phyloP scores from a whole-genome alignment of 306 rosid species.

The Lagenaria siceraria region DNA sequence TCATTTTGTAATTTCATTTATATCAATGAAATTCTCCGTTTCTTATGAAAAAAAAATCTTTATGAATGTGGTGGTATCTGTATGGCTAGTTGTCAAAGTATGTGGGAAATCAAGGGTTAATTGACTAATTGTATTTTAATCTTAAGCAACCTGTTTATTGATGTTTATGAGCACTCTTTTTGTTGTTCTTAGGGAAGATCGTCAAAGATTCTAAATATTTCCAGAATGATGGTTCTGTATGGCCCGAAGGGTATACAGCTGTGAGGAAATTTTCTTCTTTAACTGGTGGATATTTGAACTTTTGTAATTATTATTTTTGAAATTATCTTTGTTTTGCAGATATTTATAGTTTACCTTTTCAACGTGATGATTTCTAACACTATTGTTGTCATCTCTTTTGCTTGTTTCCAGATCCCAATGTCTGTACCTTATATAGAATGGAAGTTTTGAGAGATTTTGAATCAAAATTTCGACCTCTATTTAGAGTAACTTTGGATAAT shows the following conservation, averaged over 20 bases:
- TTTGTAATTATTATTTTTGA: background rate
- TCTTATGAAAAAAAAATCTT: too few species aligned
- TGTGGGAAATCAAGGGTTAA: background rate
- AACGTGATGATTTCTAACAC: background rate
- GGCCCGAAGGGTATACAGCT: conserved; percentile 97
- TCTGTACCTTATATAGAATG: conserved; percentile 54
- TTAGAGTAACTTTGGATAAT: conserved; percentile 65
- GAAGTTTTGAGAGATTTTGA: conserved; percentile 90
- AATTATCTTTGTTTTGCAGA: background rate
- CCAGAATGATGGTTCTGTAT: conserved; percentile 44
- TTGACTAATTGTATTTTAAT: background rate
- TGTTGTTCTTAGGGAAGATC: conserved; percentile 52
- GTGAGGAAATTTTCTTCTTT: conserved; percentile 73
- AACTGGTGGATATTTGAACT: conserved; percentile 36
- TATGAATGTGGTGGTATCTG: background rate
- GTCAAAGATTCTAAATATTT: conserved; percentile 60
- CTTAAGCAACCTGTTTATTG: background rate
- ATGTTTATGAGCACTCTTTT: background rate
- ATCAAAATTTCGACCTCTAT: conserved; percentile 60
- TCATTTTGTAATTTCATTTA: background rate
- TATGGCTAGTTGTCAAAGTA: background rate
- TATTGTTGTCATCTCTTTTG: conserved; percentile 1
- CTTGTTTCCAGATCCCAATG: conserved; percentile 44
- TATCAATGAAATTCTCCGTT: background rate
- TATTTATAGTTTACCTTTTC: conserved; percentile 8